Percentiles rank a stretch among this genome's conserved stretches.
Conservation (phyloP, 805 yeast species). For the Candida tibetensis region DNA sequence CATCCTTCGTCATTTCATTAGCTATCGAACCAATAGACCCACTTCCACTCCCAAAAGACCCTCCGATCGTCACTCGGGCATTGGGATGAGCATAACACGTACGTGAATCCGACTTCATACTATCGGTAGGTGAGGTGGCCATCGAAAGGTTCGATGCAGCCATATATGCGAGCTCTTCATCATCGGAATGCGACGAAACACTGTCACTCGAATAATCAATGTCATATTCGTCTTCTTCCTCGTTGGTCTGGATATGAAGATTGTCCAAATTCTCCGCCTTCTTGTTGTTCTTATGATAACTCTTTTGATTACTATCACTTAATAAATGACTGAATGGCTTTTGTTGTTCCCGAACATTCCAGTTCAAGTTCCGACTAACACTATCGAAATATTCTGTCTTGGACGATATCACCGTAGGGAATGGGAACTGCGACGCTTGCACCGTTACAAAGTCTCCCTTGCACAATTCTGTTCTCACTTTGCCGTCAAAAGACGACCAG, state of each 20-base stretch:
- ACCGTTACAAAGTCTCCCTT: constrained; percentile 85
- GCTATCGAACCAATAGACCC: too few relatives aligned
- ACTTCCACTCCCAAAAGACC: too few relatives aligned
- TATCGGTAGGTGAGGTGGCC: too few relatives aligned
- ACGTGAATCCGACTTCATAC: constrained; percentile 42
- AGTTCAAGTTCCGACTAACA: constrained; percentile 80
- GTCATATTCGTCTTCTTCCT: constrained; percentile 30
- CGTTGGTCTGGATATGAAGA: constrained; percentile 13
- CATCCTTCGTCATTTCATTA: too few relatives aligned
- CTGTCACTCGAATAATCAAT: constrained; percentile 32
- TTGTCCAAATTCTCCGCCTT: constrained; percentile 7
- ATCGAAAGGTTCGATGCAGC: too few relatives aligned
- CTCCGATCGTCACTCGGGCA: too few relatives aligned
- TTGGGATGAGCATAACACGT: constrained; percentile 45
- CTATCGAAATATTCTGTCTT: constrained; percentile 78
- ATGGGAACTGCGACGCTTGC: constrained; percentile 84
- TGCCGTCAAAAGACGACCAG: constrained; percentile 96
- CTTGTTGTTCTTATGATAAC: constrained; percentile 12
- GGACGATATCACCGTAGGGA: constrained; percentile 83
- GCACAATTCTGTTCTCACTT: constrained; percentile 73
- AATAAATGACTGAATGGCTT: constrained; percentile 68
- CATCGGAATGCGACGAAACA: constrained; percentile 15
- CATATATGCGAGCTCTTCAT: constrained; percentile 2
- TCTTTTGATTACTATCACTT: constrained; percentile 52
- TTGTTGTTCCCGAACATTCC: constrained; percentile 91